These are phyloP conservation scores for Wickerhamomyces bisporus DNA, from an alignment of 805 yeast genomes.

Conservation along the genomic window DNA sequence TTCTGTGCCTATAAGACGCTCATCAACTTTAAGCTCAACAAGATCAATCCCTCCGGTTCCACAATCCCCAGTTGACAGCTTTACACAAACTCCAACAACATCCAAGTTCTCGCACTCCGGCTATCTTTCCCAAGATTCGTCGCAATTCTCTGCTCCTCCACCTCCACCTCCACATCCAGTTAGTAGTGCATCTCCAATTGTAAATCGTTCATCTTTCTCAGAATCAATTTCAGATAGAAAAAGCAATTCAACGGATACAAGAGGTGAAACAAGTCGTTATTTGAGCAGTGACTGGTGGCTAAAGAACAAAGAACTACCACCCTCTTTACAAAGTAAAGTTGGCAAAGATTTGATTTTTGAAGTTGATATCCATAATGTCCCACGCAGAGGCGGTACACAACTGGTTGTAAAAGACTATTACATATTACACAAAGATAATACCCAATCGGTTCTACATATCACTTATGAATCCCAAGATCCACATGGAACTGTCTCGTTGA, in stretches of 20 bases:
- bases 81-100: neutral
- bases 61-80: constrained; percentile 3
- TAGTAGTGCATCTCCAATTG: neutral
- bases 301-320: constrained; percentile 47
- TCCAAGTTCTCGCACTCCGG: neutral
- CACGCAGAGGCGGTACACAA: constrained; percentile 51
- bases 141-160: constrained; percentile 4
- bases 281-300: constrained; percentile 63
- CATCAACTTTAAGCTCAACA: constrained; percentile 5
- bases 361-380: constrained; percentile 50
- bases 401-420: constrained; percentile 58
- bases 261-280: constrained; percentile 7
- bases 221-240: constrained; percentile 3
- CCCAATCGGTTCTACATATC: constrained; percentile 58
- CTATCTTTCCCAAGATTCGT: neutral
- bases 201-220: constrained; percentile 6
- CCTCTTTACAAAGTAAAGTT: constrained; percentile 33
- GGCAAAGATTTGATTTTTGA: constrained; percentile 56
- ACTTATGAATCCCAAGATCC: constrained; percentile 54
- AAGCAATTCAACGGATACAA: no score
- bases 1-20: neutral
- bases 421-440: constrained; percentile 65
- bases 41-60: neutral
- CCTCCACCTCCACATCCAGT: constrained; percentile 3
- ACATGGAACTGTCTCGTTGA: constrained; percentile 34